Conservation (phyloP, 768 basidiomycete genomes). For the Holtermannia corniformis region DNA sequence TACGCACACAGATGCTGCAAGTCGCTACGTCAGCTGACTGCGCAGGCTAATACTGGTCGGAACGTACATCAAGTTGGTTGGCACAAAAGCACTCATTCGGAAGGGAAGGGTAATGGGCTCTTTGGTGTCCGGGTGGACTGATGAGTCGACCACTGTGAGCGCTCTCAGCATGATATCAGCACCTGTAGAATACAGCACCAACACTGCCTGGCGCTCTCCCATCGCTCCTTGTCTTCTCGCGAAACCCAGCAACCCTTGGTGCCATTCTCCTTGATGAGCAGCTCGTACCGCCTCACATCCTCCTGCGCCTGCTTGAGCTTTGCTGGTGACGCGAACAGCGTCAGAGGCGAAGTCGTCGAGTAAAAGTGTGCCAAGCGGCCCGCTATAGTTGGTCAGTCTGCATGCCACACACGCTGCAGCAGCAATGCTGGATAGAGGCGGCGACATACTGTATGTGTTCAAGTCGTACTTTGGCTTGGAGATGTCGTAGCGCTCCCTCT, state of each 20-base stretch:
- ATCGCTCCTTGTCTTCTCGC: constrained; percentile 19
- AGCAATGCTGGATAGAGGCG: neutral
- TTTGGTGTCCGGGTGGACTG: constrained; percentile 41
- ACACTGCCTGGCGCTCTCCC: constrained; percentile 34
- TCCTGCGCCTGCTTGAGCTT: constrained; percentile 30
- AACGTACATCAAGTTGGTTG: constrained; percentile 43
- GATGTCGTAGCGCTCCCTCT: constrained; percentile 1
- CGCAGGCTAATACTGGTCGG: neutral
- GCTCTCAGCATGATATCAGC: constrained; percentile 1
- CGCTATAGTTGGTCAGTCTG: constrained; percentile 5
- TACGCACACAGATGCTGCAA: constrained; percentile 14
- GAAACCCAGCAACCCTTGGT: constrained; percentile 29
- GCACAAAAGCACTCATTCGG: constrained; percentile 44
- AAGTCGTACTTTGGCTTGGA: constrained; percentile 27
- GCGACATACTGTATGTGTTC: constrained; percentile 24
- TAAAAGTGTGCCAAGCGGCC: constrained; percentile 38
- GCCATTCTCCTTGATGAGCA: constrained; percentile 32
- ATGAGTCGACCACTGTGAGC: constrained; percentile 39
- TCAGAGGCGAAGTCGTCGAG: constrained; percentile 37
- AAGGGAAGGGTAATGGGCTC: constrained; percentile 44
- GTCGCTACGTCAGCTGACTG: neutral
- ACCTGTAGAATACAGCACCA: neutral
- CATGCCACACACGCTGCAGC: neutral
- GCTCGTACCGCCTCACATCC: constrained; percentile 29
- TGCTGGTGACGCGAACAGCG: constrained; percentile 28